Evolutionary conservation across 2,329 filamentous ascomycete species (phyloP), one percentile per base, ranked within the genome.

Genomic region (Colletotrichum horii): DNA sequence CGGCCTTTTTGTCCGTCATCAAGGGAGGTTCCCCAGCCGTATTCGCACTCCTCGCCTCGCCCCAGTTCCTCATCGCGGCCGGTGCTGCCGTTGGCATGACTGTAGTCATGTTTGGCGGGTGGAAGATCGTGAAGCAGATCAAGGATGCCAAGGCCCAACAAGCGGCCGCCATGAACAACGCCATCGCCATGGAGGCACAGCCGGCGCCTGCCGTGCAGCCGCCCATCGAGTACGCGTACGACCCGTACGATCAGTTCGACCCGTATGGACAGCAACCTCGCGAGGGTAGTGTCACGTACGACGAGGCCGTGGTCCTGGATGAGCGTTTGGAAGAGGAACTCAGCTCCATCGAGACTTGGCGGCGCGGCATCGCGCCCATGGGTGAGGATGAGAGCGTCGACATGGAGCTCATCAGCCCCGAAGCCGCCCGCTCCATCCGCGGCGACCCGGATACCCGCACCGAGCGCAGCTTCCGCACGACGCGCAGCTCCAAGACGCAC

Each of bases 91-190:
- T 98, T 1, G 97, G 97, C 16, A 93, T 98, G n/a, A 98, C 97
- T 0, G 93, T 98, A 11, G 95, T 99, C 80, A 96, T 97, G 83
- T 95, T 99, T 76, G 97, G 97, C 70, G 96, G 97, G 7, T 98
- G 95, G 91, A 98, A 98, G 86, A 98, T 99, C 83, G 93, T 99
- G 85, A 97, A 98, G 89, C 93, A 93, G 79, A 95, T 98, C 78
- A 84, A 85, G 75, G 89, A 89, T 70, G 82, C 81, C 24, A 82
- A 83, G 70, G 78, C 80, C 55, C 76, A 74, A 19, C 83, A 82
- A 58, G 80, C 81, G 24, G 28, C 80, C 11, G 36, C 48, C 4
- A 71, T 76, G 43, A 55, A 67, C 36, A 70, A 75, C 16, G 76
- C 83, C 30, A 82, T 84, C 79, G 83, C 82, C 2, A 82, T 84